phyloP scores from a whole-genome alignment of 192 early-diverging fungal species.

The Helicostylum pulchrum region DNA sequence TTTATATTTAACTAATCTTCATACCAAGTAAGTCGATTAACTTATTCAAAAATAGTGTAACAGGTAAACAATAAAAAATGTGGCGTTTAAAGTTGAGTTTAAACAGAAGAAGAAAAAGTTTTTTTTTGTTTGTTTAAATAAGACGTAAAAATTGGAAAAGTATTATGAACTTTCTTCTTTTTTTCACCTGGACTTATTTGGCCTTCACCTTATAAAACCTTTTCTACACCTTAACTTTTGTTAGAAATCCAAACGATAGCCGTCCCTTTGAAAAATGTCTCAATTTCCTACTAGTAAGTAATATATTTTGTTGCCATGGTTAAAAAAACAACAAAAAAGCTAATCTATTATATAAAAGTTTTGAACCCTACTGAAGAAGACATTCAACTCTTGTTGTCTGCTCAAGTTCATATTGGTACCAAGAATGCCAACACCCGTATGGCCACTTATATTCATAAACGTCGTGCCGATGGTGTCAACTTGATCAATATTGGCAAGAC shows the following conservation, averaged over 20 bases:
- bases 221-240: slow-evolving; percentile 21
- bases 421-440: slow-evolving; percentile 95
- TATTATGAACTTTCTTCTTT: slow-evolving; percentile 6
- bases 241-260: slow-evolving; percentile 17
- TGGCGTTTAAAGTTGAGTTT: not conserved
- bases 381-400: slow-evolving; percentile 89
- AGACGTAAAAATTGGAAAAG: not conserved
- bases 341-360: slow-evolving; percentile 15
- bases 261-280: slow-evolving; percentile 18
- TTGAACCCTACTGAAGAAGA: slow-evolving; percentile 85
- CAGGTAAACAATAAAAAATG: not conserved
- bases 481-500: slow-evolving; percentile 99
- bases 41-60: too few species aligned
- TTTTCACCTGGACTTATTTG: slow-evolving; percentile 22
- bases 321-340: too few species aligned
- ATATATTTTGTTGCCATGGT: too few species aligned
- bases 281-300: slow-evolving; percentile 7
- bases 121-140: slow-evolving; percentile 13
- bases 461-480: slow-evolving; percentile 92
- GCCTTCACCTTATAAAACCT: slow-evolving; percentile 11
- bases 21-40: too few species aligned
- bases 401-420: slow-evolving; percentile 94
- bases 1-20: too few species aligned
- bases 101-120: not conserved
- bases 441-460: slow-evolving; percentile 93